These are phyloP conservation scores for Termitomyces sp. DNA, from an alignment of 768 basidiomycete genomes.

Conservation along the genomic window DNA sequence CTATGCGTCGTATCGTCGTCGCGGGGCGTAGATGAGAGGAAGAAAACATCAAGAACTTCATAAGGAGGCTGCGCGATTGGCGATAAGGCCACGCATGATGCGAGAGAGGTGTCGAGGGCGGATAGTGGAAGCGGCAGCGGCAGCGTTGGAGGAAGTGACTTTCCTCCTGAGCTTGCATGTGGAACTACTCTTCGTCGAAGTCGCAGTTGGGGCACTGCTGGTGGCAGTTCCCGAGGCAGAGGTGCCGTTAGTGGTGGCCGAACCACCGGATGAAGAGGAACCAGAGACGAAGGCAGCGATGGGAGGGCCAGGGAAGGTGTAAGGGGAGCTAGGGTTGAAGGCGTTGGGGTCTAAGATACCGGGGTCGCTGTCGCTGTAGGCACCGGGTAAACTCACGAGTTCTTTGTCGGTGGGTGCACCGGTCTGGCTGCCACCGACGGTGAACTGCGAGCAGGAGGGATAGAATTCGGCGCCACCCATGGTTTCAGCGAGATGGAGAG, in stretches of 20 bases:
- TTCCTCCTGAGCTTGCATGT: slow-evolving; percentile 21
- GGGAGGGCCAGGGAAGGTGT: slow-evolving; percentile 53
- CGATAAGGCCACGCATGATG: slow-evolving; percentile 28
- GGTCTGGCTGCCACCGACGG: slow-evolving; percentile 51
- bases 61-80: slow-evolving; percentile 9
- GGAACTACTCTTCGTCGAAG: slow-evolving; percentile 14
- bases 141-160: slow-evolving; percentile 6
- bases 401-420: slow-evolving; percentile 46
- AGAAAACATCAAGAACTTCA: not conserved
- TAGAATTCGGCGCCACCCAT: slow-evolving; percentile 78
- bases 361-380: slow-evolving; percentile 67
- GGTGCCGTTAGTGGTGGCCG: not conserved
- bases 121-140: slow-evolving; percentile 8
- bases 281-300: slow-evolving; percentile 40
- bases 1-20: not conserved
- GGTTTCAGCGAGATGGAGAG: slow-evolving; percentile 61
- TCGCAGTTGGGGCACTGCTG: not conserved
- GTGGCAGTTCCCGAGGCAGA: slow-evolving; percentile 14
- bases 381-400: slow-evolving; percentile 70
- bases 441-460: slow-evolving; percentile 63
- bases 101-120: slow-evolving; percentile 28
- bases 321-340: slow-evolving; percentile 30
- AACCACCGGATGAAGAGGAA: not conserved
- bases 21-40: not conserved
- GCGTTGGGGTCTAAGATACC: slow-evolving; percentile 63